Percentiles rank a stretch among this genome's conserved stretches.
phyloP scores from a whole-genome alignment of 306 rosid genomes.

The Lagenaria siceraria region DNA sequence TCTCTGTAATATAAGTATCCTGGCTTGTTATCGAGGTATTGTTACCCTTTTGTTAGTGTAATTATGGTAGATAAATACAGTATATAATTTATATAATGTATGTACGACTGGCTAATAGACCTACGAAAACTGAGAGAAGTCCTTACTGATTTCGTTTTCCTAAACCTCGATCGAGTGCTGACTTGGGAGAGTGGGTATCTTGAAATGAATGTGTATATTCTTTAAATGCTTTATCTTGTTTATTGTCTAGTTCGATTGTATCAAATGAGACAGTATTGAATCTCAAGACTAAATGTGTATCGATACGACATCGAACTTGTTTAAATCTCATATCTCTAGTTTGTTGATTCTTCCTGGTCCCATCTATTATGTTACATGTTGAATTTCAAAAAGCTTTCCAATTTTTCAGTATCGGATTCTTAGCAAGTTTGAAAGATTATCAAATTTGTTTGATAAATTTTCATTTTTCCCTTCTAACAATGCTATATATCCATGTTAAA shows the following conservation, averaged over 20 bases:
- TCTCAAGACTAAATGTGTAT: no score
- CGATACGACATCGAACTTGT: background rate
- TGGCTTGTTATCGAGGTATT: slow-evolving; percentile 4
- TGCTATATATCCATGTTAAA: no score
- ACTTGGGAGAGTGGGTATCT: background rate
- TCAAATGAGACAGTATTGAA: background rate
- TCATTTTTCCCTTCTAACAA: no score
- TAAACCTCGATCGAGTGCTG: background rate
- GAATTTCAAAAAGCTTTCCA: no score
- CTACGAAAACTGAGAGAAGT: background rate
- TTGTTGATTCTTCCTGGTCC: background rate
- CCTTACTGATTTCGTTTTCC: background rate
- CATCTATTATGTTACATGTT: no score
- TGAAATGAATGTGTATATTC: slow-evolving; percentile 4
- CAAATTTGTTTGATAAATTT: no score
- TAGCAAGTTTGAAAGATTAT: no score
- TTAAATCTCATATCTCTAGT: background rate
- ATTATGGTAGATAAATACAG: slow-evolving; percentile 1
- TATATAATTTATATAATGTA: slow-evolving; percentile 5
- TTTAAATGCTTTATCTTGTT: background rate
- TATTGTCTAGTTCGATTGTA: background rate
- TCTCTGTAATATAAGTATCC: slow-evolving; percentile 3
- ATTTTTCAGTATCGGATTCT: no score
- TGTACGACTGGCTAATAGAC: background rate
- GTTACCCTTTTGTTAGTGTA: slow-evolving; percentile 8